phyloP scores from a whole-genome alignment of 1,284 basidiomycete species.

The Xanthoconium separans region DNA sequence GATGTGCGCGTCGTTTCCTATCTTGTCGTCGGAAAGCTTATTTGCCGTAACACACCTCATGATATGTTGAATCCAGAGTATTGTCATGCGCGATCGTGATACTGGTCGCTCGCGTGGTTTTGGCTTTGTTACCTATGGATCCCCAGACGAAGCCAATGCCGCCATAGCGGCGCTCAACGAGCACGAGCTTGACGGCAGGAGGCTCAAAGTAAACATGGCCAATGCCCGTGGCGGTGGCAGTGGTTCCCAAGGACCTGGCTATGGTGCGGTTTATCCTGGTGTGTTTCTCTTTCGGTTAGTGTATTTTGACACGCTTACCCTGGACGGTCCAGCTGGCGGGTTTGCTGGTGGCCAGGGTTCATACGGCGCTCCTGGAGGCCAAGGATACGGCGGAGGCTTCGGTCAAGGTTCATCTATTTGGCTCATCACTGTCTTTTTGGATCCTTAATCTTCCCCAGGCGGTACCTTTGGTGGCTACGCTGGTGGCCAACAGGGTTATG shows the following conservation, averaged over 20 bases:
- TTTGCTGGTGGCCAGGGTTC: constrained; percentile 19
- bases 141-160: constrained; percentile 65
- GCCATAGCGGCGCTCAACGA: constrained; percentile 86
- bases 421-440: not conserved
- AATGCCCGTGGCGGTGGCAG: constrained; percentile 73
- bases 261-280: constrained; percentile 29
- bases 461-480: constrained; percentile 15
- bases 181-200: constrained; percentile 90
- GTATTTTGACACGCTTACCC: not conserved
- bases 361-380: not conserved
- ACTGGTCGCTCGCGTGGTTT: constrained; percentile 96
- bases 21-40: constrained; percentile 18
- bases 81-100: constrained; percentile 98
- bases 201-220: constrained; percentile 93
- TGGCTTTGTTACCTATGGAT: constrained; percentile 87
- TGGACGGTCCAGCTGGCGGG: constrained; percentile 15
- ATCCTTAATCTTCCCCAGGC: constrained; percentile 8
- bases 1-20: constrained; percentile 67
- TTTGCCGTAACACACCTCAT: constrained; percentile 12
- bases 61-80: constrained; percentile 54
- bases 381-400: constrained; percentile 21
- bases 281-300: not conserved
- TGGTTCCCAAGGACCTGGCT: constrained; percentile 27
- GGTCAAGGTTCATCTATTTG: constrained; percentile 15
- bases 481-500: constrained; percentile 24